Evolutionary conservation across 2,329 filamentous ascomycete genomes (phyloP).

Genomic region (Thielaviopsis cerberus): DNA sequence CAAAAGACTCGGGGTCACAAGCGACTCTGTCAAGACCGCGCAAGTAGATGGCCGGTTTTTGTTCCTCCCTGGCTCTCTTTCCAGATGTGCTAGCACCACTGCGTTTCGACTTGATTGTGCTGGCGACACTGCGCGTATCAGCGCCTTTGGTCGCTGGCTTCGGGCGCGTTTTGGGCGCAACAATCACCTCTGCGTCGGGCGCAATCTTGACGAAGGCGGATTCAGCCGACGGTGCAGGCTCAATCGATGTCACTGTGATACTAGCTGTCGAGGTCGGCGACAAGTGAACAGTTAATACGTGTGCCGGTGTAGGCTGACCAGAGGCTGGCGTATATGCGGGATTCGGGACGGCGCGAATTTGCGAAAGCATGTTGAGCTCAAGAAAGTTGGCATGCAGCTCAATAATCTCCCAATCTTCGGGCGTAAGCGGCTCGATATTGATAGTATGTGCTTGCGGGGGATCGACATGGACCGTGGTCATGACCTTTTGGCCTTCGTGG

Average conservation of each 20-base stretch:
- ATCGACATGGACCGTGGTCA: constrained; percentile 59
- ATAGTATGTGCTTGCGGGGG: constrained; percentile 83
- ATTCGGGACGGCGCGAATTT: constrained; percentile 86
- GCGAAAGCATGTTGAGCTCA: constrained; percentile 78
- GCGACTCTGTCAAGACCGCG: constrained; percentile 55
- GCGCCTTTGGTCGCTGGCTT: constrained; percentile 31
- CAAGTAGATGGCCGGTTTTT: constrained; percentile 53
- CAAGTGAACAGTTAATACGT: constrained; percentile 78
- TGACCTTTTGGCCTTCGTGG: constrained; percentile 63
- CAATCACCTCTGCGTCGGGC: constrained; percentile 88
- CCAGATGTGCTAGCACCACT: constrained; percentile 60
- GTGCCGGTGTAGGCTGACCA: constrained; percentile 35
- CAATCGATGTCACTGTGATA: constrained; percentile 68
- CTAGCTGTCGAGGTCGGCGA: constrained; percentile 92
- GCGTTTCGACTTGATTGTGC: constrained; percentile 59
- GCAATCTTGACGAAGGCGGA: constrained; percentile 79
- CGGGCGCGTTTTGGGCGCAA: constrained; percentile 75
- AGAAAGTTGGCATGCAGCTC: constrained; percentile 91
- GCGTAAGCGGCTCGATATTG: constrained; percentile 87
- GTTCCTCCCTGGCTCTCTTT: constrained; percentile 41
- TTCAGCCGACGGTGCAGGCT: constrained; percentile 48
- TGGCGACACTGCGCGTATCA: constrained; percentile 63
- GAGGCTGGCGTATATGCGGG: constrained; percentile 42
- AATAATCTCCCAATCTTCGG: constrained; percentile 97
- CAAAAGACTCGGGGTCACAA: constrained; percentile 41